phyloP scores from a whole-genome alignment of 768 basidiomycete species.

The Lactifluus piperatus region DNA sequence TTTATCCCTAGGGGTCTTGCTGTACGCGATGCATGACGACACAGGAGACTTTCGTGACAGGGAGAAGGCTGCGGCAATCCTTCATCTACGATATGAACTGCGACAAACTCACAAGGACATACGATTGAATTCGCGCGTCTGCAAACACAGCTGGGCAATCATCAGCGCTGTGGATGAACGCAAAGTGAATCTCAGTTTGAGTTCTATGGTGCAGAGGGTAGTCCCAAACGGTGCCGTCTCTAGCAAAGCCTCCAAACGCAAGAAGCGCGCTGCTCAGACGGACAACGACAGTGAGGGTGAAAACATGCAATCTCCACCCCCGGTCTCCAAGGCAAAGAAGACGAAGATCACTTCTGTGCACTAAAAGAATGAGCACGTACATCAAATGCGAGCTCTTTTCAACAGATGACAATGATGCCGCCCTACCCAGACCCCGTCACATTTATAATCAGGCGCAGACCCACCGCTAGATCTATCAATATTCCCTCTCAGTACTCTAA shows the following conservation, averaged over 20 bases:
- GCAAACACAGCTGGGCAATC: constrained; percentile 49
- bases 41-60: constrained; percentile 27
- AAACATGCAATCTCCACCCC: neutral
- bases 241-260: constrained; percentile 25
- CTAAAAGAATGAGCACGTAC: neutral
- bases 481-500: neutral
- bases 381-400: neutral
- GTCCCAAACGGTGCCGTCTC: constrained; percentile 2
- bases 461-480: neutral
- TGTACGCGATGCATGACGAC: constrained; percentile 43
- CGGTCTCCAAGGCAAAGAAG: constrained; percentile 1
- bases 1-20: constrained; percentile 49
- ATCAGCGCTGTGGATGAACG: constrained; percentile 34
- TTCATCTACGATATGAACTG: constrained; percentile 46
- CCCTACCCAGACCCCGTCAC: neutral
- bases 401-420: neutral
- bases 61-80: constrained; percentile 47
- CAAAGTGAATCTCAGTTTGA: constrained; percentile 18
- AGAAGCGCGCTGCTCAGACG: constrained; percentile 26
- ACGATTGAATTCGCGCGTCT: constrained; percentile 49
- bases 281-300: constrained; percentile 25
- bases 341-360: neutral
- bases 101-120: constrained; percentile 54
- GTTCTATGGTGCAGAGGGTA: neutral
- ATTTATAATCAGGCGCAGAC: neutral